phyloP scores from a whole-genome alignment of 1,284 basidiomycete genomes.

The Volvariella surrecta region DNA sequence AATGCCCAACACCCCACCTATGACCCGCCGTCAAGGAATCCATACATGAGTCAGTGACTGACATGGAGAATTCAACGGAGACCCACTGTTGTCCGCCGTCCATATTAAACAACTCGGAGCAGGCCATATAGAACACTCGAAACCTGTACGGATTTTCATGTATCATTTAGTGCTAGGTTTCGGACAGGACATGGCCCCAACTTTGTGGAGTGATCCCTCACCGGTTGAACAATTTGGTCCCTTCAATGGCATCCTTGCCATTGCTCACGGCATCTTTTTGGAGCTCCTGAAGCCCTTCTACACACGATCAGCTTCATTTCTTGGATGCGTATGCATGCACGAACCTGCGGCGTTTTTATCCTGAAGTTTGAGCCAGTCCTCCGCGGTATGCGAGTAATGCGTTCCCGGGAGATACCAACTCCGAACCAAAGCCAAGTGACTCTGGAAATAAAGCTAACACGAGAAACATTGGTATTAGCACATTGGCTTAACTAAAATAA shows the following conservation, averaged over 20 bases:
- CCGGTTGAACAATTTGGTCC: slow-evolving; percentile 54
- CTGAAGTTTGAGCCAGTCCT: slow-evolving; percentile 63
- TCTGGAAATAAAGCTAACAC: slow-evolving; percentile 58
- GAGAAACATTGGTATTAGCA: slow-evolving; percentile 2
- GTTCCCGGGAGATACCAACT: slow-evolving; percentile 62
- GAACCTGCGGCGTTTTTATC: slow-evolving; percentile 39
- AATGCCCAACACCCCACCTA: slow-evolving; percentile 32
- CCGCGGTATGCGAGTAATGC: slow-evolving; percentile 57
- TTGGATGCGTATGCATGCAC: neutral
- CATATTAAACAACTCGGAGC: slow-evolving; percentile 66
- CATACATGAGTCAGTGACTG: neutral
- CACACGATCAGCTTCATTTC: slow-evolving; percentile 5
- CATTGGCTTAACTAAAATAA: neutral
- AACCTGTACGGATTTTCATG: slow-evolving; percentile 31
- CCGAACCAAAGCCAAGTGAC: slow-evolving; percentile 47
- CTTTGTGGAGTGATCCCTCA: slow-evolving; percentile 10
- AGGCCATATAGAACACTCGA: slow-evolving; percentile 70
- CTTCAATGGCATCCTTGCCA: slow-evolving; percentile 41
- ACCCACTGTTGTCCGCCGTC: slow-evolving; percentile 59
- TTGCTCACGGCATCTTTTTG: slow-evolving; percentile 39
- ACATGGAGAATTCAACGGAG: neutral
- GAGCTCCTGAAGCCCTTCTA: slow-evolving; percentile 44
- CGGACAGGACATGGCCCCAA: neutral
- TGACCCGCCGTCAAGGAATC: neutral
- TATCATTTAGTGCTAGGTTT: neutral